These are phyloP conservation scores for Chimonanthus salicifolius DNA, from an alignment of 164 flowering plant species.

Conservation along the genomic window DNA sequence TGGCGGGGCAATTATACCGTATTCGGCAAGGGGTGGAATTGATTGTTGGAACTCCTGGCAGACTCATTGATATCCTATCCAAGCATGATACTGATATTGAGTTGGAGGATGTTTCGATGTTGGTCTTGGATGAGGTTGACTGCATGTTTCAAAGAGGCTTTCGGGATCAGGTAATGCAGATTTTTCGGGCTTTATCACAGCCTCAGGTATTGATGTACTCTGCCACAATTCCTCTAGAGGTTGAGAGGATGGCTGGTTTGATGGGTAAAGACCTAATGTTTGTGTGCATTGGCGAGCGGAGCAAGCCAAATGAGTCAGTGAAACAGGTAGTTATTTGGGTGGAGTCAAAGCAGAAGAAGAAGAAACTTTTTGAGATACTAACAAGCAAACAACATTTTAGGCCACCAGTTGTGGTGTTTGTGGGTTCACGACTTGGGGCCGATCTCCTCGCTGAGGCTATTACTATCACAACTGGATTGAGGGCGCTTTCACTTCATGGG, in stretches of 20 bases:
- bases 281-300: slow-evolving; percentile 59
- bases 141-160: slow-evolving; percentile 90
- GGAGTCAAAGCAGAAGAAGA: slow-evolving; percentile 77
- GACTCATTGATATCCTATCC: slow-evolving; percentile 76
- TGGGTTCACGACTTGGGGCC: slow-evolving; percentile 79
- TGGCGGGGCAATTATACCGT: slow-evolving; percentile 75
- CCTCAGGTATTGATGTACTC: slow-evolving; percentile 87
- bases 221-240: slow-evolving; percentile 66
- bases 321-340: slow-evolving; percentile 90
- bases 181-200: slow-evolving; percentile 57
- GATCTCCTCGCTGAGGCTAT: slow-evolving; percentile 87
- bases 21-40: slow-evolving; percentile 72
- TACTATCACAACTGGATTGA: slow-evolving; percentile 50
- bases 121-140: slow-evolving; percentile 91
- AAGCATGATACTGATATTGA: slow-evolving; percentile 56
- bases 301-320: slow-evolving; percentile 53
- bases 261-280: slow-evolving; percentile 42
- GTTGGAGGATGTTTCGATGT: slow-evolving; percentile 47
- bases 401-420: slow-evolving; percentile 89
- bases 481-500: slow-evolving; percentile 75
- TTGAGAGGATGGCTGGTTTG: slow-evolving; percentile 58
- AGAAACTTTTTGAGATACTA: slow-evolving; percentile 80
- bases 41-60: slow-evolving; percentile 87
- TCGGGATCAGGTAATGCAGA: slow-evolving; percentile 83
- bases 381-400: slow-evolving; percentile 72